Evolutionary conservation across 2,329 filamentous ascomycete genomes (phyloP).

Genomic region (Aaosphaeria arxii): DNA sequence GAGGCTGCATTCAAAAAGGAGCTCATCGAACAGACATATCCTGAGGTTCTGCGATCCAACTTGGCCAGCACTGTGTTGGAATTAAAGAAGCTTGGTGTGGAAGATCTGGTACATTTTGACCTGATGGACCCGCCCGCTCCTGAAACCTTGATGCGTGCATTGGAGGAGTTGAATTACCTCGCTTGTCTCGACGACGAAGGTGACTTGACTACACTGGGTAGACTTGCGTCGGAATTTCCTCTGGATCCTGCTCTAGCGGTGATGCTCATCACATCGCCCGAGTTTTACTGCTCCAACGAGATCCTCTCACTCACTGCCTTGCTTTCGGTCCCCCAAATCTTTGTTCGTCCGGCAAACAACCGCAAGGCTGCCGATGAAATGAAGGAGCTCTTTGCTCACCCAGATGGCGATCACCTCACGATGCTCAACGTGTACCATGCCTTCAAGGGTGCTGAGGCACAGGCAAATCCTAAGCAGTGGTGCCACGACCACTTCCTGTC

Average conservation of each 20-base stretch:
- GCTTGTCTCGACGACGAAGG: slow-evolving; percentile 96
- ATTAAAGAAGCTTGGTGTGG: slow-evolving; percentile 92
- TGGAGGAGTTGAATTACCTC: slow-evolving; percentile 97
- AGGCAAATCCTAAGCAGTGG: slow-evolving; percentile 81
- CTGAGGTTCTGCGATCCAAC: slow-evolving; percentile 92
- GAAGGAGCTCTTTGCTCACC: slow-evolving; percentile 90
- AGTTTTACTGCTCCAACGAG: slow-evolving; percentile 99
- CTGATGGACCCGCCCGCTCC: slow-evolving; percentile 97
- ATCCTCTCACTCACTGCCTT: slow-evolving; percentile 92
- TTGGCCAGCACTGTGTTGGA: slow-evolving; percentile 92
- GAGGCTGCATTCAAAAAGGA: slow-evolving; percentile 96
- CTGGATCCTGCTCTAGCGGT: slow-evolving; percentile 92
- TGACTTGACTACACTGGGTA: slow-evolving; percentile 81
- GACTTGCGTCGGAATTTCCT: slow-evolving; percentile 89
- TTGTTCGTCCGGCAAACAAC: slow-evolving; percentile 79
- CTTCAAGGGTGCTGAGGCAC: slow-evolving; percentile 74
- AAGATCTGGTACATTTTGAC: slow-evolving; percentile 97
- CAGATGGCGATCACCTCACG: slow-evolving; percentile 91
- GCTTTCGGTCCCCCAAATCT: slow-evolving; percentile 91
- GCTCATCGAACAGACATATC: slow-evolving; percentile 94
- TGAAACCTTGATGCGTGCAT: slow-evolving; percentile 95
- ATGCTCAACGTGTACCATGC: slow-evolving; percentile 98
- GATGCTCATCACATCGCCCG: slow-evolving; percentile 95
- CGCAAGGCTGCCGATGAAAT: slow-evolving; percentile 95
- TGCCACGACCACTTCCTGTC: slow-evolving; percentile 97